A percentile compares a stretch with the other conserved stretches of the same genome.
phyloP scores from a whole-genome alignment of 306 rosid genomes.

The Sechiopsis laciniata region DNA sequence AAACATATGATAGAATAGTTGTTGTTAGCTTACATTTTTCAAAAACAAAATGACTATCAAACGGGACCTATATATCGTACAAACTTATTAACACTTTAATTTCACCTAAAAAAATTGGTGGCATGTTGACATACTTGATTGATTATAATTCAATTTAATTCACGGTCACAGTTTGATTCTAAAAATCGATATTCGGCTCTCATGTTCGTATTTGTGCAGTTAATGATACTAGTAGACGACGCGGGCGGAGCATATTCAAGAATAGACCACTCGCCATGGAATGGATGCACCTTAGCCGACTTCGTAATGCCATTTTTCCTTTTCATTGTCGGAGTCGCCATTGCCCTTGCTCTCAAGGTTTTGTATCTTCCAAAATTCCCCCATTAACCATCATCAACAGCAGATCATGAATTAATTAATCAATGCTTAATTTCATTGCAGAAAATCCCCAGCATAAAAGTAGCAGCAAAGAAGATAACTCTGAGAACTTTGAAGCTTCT shows the following conservation, averaged over 20 bases:
- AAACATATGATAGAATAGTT: no score
- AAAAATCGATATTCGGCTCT: no score
- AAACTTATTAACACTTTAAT: no score
- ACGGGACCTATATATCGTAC: no score
- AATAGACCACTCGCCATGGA: conserved; percentile 91
- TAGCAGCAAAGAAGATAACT: conserved; percentile 49
- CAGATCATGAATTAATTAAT: no score
- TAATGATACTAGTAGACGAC: conserved; percentile 82
- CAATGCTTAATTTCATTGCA: conserved; percentile 23
- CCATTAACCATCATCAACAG: background rate
- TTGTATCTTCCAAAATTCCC: background rate
- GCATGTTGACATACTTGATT: no score
- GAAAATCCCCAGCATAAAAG: conserved; percentile 44
- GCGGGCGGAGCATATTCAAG: conserved; percentile 72
- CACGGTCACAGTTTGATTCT: no score
- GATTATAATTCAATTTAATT: no score
- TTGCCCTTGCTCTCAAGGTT: conserved; percentile 87
- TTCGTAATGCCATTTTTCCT: conserved; percentile 95
- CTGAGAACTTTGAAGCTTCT: conserved; percentile 72
- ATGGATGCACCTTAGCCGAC: conserved; percentile 86
- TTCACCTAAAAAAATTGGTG: no score
- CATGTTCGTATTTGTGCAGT: conserved; percentile 26
- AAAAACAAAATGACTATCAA: no score
- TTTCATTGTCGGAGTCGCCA: conserved; percentile 83
- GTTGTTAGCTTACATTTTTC: no score